Conservation (phyloP, 148 eudicot species). For the Euryodendron excelsum region DNA sequence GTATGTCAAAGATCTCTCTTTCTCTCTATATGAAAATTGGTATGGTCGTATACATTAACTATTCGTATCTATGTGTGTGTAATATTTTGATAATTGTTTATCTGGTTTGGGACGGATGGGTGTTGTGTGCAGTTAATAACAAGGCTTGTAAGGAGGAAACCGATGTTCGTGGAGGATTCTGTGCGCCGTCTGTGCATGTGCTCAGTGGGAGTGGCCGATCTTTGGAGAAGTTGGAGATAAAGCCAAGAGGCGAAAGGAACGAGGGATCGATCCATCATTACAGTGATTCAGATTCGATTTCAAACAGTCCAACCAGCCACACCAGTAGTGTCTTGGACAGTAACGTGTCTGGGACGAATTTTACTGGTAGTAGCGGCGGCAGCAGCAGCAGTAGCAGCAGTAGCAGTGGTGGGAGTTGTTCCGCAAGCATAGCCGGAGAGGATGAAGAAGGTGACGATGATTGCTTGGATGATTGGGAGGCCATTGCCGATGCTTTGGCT, state of each 20-base stretch:
- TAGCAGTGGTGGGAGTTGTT: constrained; percentile 55
- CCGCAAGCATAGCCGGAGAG: constrained; percentile 59
- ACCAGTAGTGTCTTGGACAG: constrained; percentile 46
- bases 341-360: constrained; percentile 41
- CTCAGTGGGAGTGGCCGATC: constrained; percentile 25
- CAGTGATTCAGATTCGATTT: constrained; percentile 61
- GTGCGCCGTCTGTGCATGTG: constrained; percentile 13
- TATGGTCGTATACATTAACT: no score
- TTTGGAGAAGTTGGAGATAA: constrained; percentile 41
- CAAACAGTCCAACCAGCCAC: constrained; percentile 66
- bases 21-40: neutral
- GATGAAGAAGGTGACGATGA: constrained; percentile 72
- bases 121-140: constrained; percentile 45
- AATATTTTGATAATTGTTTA: neutral
- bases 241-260: constrained; percentile 35
- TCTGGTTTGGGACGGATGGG: constrained; percentile 6
- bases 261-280: constrained; percentile 35
- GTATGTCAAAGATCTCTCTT: constrained; percentile 33
- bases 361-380: constrained; percentile 55
- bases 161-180: constrained; percentile 20
- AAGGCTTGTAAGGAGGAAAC: constrained; percentile 47
- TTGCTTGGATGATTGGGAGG: constrained; percentile 96
- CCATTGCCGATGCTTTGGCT: constrained; percentile 80
- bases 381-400: constrained; percentile 30
- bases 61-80: neutral